Percentiles rank a stretch among this genome's conserved stretches.
These are phyloP conservation scores for Pythium graminicola DNA, from an alignment of 352 stramenopile genomes.

Conservation along the genomic window DNA sequence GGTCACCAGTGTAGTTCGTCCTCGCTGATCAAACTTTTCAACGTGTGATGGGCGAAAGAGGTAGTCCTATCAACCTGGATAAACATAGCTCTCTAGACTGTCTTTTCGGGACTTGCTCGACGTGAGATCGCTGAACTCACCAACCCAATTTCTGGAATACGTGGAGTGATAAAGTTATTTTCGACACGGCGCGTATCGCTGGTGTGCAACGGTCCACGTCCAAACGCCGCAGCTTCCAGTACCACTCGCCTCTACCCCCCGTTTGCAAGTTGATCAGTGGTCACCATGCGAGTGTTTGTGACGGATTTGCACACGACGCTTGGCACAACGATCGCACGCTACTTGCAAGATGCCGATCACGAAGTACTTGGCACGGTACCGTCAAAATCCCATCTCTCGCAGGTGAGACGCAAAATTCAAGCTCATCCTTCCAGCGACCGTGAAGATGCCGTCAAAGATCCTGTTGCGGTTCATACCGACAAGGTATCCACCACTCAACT, in stretches of 20 bases:
- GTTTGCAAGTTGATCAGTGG: slow-evolving; percentile 12
- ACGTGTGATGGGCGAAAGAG: too few relatives aligned
- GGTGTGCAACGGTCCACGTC: not conserved
- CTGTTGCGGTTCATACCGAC: slow-evolving; percentile 44
- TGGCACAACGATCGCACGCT: slow-evolving; percentile 38
- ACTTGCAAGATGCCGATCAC: slow-evolving; percentile 55
- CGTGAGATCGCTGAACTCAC: too few relatives aligned
- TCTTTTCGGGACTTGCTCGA: too few relatives aligned
- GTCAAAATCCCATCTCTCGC: slow-evolving; percentile 34
- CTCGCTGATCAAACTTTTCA: too few relatives aligned
- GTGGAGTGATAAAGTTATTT: slow-evolving; percentile 9
- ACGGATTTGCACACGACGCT: slow-evolving; percentile 59
- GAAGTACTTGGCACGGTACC: slow-evolving; percentile 58
- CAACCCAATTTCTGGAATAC: too few relatives aligned
- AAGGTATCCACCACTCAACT: slow-evolving; percentile 43
- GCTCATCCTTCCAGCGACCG: slow-evolving; percentile 52
- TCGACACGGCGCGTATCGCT: not conserved
- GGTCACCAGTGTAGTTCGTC: too few relatives aligned
- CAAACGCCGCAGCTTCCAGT: slow-evolving; percentile 1
- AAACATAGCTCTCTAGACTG: not conserved
- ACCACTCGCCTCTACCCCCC: not conserved
- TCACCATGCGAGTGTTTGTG: slow-evolving; percentile 67
- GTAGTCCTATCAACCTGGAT: not conserved
- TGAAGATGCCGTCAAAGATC: slow-evolving; percentile 37
- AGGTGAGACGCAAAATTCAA: slow-evolving; percentile 48